Percentiles rank a stretch among this genome's conserved stretches.
Evolutionary conservation across 768 basidiomycete species (phyloP).

Genomic region (Hemileccinum rubropunctum): DNA sequence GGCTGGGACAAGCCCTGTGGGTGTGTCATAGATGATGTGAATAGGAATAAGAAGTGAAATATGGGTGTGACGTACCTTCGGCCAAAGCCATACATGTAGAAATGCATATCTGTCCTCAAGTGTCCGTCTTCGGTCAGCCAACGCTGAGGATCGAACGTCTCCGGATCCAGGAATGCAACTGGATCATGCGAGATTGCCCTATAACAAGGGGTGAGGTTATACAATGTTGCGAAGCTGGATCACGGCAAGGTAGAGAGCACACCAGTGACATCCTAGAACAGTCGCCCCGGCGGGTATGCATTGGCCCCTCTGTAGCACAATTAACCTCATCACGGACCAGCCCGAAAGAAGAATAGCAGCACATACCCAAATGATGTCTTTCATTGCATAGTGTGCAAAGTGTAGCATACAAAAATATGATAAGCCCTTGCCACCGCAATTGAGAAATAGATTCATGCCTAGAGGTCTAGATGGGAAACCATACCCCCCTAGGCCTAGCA

Average conservation of each 20-base stretch:
- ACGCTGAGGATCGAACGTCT: no score
- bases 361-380: slow-evolving; percentile 55
- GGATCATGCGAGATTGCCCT: no score
- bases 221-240: no score
- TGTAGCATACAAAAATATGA: slow-evolving; percentile 30
- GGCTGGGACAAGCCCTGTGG: slow-evolving; percentile 53
- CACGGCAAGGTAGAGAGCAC: no score
- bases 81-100: slow-evolving; percentile 47
- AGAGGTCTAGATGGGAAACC: no score
- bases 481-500: no score
- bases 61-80: slow-evolving; percentile 24
- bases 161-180: no score
- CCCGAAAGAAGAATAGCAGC: neutral
- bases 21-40: slow-evolving; percentile 6
- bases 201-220: no score
- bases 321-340: no score
- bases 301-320: neutral
- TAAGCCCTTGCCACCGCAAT: neutral
- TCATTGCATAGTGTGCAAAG: slow-evolving; percentile 61
- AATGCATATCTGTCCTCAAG: neutral
- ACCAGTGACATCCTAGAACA: no score
- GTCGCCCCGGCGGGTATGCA: no score
- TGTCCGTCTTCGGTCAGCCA: no score
- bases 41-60: neutral
- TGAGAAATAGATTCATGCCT: slow-evolving; percentile 14